These are phyloP conservation scores for Wickerhamiella brachini DNA, from an alignment of 805 yeast genomes.

Conservation along the genomic window DNA sequence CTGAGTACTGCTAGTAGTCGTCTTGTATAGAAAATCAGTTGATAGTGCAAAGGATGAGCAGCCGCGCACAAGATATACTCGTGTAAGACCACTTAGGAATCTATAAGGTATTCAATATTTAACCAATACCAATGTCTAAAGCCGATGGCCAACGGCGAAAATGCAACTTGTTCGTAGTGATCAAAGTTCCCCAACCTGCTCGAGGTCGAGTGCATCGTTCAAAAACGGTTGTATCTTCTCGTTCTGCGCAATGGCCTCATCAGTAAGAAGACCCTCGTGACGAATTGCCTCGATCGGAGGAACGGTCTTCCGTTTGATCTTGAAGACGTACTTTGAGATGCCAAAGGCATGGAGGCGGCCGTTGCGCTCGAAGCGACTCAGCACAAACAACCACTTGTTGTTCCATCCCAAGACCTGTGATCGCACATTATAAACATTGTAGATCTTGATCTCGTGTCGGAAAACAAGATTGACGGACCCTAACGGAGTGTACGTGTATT, in stretches of 20 bases:
- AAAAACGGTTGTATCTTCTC: constrained; percentile 10
- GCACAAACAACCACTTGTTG: constrained; percentile 67
- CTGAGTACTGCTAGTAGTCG: too few relatives aligned
- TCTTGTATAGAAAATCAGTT: too few relatives aligned
- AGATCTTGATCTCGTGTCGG: constrained; percentile 60
- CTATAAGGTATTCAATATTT: background rate
- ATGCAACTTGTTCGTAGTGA: too few relatives aligned
- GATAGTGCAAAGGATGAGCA: too few relatives aligned
- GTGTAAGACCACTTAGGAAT: background rate
- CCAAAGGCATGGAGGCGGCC: constrained; percentile 37
- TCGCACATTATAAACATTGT: constrained; percentile 39
- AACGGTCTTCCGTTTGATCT: constrained; percentile 63
- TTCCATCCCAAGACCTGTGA: constrained; percentile 70
- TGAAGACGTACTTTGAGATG: constrained; percentile 69
- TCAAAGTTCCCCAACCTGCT: constrained; percentile 7
- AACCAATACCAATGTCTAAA: too few relatives aligned
- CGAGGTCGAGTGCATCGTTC: constrained; percentile 13
- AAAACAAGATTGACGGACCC: constrained; percentile 58
- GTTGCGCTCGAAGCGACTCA: constrained; percentile 41
- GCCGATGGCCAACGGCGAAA: background rate
- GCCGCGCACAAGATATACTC: too few relatives aligned
- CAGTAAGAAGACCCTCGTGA: constrained; percentile 41
- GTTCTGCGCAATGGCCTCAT: constrained; percentile 30
- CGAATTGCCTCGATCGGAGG: constrained; percentile 47
- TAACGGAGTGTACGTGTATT: constrained; percentile 57